Percentiles rank a stretch among this genome's conserved stretches.
phyloP scores from a whole-genome alignment of 345 rosid genomes.

The Carallia brachiata region DNA sequence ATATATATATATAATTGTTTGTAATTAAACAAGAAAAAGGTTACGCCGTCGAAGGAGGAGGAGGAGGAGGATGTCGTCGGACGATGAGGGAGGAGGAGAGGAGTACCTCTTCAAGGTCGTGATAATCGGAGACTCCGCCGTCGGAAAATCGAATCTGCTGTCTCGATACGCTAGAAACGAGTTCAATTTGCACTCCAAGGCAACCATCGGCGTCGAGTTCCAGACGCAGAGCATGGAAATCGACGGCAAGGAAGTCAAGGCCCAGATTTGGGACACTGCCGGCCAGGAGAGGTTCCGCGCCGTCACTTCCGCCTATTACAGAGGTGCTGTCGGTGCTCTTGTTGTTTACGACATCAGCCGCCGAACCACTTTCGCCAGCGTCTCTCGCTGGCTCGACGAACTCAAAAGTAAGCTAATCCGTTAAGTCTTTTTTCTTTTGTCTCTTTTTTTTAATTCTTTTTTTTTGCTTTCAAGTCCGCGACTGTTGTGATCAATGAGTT shows the following conservation, averaged over 20 bases:
- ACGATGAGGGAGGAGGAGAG: conserved; percentile 56
- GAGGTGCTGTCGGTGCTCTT: conserved; percentile 42
- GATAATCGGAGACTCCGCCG: conserved; percentile 61
- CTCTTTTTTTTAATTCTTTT: background rate
- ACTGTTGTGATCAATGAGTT: background rate
- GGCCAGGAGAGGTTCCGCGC: conserved; percentile 40
- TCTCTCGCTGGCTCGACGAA: conserved; percentile 36
- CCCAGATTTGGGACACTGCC: conserved; percentile 46
- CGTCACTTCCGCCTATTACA: conserved; percentile 34
- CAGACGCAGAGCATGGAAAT: conserved; percentile 50
- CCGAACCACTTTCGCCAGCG: conserved; percentile 33
- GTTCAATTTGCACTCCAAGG: conserved; percentile 54
- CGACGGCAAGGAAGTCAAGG: conserved; percentile 39
- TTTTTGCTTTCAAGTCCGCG: background rate
- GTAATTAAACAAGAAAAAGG: no score
- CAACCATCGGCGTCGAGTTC: conserved; percentile 65
- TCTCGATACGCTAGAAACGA: conserved; percentile 54
- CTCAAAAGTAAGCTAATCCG: conserved; percentile 29
- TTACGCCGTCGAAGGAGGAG: no score
- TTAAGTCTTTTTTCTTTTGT: background rate
- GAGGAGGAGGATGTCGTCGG: conserved; percentile 25
- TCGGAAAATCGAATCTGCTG: conserved; percentile 60
- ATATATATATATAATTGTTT: no score
- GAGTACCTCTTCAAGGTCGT: conserved; percentile 68
- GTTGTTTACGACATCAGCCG: conserved; percentile 39